Evolutionary conservation across 495 filamentous ascomycete species (phyloP).

Genomic region (Amphirosellinia nigrospora): DNA sequence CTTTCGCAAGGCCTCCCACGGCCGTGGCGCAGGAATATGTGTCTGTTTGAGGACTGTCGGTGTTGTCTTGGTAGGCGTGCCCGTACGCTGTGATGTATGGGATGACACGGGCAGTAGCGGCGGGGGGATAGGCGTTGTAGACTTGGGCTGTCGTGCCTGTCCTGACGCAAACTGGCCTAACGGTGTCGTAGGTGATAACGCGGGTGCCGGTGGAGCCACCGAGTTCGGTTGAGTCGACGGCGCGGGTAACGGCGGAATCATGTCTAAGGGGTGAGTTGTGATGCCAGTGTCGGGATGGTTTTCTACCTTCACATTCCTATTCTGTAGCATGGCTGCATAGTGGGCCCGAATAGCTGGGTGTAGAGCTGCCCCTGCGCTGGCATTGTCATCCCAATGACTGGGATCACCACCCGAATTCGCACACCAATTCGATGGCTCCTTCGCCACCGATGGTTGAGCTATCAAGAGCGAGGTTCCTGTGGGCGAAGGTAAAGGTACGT

Average conservation of each 20-base stretch:
- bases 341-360: slow-evolving; percentile 56
- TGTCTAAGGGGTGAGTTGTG: not conserved
- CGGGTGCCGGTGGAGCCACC: not conserved
- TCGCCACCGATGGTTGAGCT: not conserved
- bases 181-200: not conserved
- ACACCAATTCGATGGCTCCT: slow-evolving; percentile 3
- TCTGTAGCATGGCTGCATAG: slow-evolving; percentile 44
- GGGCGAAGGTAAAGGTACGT: not conserved
- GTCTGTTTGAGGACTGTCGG: slow-evolving; percentile 29
- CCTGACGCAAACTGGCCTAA: slow-evolving; percentile 7
- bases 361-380: slow-evolving; percentile 37
- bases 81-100: slow-evolving; percentile 8
- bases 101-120: slow-evolving; percentile 16
- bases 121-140: slow-evolving; percentile 19
- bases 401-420: slow-evolving; percentile 24
- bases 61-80: slow-evolving; percentile 14
- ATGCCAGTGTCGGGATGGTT: slow-evolving; percentile 20
- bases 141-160: not conserved
- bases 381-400: slow-evolving; percentile 29
- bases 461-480: slow-evolving; percentile 15
- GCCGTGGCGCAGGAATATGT: slow-evolving; percentile 37
- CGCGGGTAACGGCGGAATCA: slow-evolving; percentile 5
- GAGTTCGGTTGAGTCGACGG: slow-evolving; percentile 10
- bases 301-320: slow-evolving; percentile 32
- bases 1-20: slow-evolving; percentile 40